phyloP scores from a whole-genome alignment of 495 filamentous ascomycete species.

The Penicillium parvum region DNA sequence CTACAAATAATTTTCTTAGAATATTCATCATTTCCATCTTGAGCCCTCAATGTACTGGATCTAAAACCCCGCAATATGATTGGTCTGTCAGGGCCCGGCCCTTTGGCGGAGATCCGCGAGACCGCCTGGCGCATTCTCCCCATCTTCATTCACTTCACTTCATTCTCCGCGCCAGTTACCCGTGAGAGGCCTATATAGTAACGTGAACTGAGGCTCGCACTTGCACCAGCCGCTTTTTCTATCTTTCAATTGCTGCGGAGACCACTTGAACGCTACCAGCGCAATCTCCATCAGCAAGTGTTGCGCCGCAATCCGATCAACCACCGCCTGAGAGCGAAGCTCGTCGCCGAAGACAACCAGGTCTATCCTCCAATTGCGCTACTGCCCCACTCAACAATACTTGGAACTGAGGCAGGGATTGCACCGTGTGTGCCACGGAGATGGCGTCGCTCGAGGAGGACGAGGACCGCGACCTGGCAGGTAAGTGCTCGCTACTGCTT shows the following conservation, averaged over 20 bases:
- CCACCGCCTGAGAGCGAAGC: not conserved
- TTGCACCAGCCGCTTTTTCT: too few species aligned
- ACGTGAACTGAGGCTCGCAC: too few species aligned
- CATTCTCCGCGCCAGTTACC: not conserved
- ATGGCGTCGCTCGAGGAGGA: conserved; percentile 44
- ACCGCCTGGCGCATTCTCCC: conserved; percentile 1
- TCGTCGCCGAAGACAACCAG: not conserved
- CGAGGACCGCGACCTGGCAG: conserved; percentile 53
- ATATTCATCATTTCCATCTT: too few species aligned
- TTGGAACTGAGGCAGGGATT: not conserved
- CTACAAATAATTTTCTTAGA: too few species aligned
- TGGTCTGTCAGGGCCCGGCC: not conserved
- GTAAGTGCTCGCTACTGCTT: conserved; percentile 23
- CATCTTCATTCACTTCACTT: not conserved
- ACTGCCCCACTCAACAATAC: not conserved
- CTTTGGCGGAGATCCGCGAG: conserved; percentile 7
- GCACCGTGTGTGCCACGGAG: not conserved
- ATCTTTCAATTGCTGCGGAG: too few species aligned
- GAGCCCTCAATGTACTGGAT: too few species aligned
- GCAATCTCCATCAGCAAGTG: too few species aligned
- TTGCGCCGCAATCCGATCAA: not conserved
- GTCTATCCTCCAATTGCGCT: not conserved
- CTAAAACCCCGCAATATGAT: conserved; percentile 4
- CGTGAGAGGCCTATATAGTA: too few species aligned
- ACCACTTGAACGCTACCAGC: too few species aligned